Conservation (phyloP, 2,329 filamentous ascomycete genomes). For the Byssoonygena ceratinophila region DNA sequence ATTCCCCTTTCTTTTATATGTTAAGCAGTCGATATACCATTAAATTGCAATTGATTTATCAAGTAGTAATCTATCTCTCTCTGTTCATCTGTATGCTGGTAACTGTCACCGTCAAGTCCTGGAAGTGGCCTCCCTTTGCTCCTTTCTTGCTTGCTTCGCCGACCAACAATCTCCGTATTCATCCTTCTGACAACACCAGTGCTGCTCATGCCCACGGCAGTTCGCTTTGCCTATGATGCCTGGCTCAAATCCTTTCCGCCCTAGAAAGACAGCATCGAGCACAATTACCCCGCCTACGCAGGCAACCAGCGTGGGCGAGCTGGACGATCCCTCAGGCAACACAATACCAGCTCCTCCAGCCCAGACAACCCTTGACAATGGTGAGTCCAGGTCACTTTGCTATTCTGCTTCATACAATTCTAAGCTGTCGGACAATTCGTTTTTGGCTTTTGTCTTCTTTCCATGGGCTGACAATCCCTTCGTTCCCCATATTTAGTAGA, state of each 20-base stretch:
- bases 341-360: background rate
- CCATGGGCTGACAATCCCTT: background rate
- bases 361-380: background rate
- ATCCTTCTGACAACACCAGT: slow-evolving; percentile 9
- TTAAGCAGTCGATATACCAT: background rate
- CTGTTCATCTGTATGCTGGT: background rate
- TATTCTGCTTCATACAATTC: no score
- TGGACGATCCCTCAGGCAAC: background rate
- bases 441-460: background rate
- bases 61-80: background rate
- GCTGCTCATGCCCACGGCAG: slow-evolving; percentile 26
- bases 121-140: background rate
- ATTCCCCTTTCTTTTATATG: background rate
- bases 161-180: background rate
- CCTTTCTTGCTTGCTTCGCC: background rate
- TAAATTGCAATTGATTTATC: background rate
- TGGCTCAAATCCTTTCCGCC: slow-evolving; percentile 44
- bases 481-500: background rate
- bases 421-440: background rate
- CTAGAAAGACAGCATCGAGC: slow-evolving; percentile 31
- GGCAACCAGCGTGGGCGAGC: slow-evolving; percentile 5
- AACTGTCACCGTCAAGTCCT: background rate
- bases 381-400: background rate
- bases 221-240: slow-evolving; percentile 32
- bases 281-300: slow-evolving; percentile 17